phyloP scores from a whole-genome alignment of 768 basidiomycete genomes.

The Amanita pallidorosea region DNA sequence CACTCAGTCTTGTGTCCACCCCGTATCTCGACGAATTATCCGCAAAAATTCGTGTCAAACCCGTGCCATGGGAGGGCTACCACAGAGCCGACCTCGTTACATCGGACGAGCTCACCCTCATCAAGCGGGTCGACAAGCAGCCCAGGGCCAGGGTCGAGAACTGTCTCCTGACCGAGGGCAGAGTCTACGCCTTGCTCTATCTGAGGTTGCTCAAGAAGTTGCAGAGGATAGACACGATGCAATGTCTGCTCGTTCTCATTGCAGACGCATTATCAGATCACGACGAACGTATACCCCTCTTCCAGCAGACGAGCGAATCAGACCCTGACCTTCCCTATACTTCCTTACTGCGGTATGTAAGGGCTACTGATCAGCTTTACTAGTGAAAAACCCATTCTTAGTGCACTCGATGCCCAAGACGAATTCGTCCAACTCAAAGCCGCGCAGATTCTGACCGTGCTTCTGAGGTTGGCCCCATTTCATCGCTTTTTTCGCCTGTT shows the following conservation, averaged over 20 bases:
- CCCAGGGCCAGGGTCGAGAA: constrained; percentile 64
- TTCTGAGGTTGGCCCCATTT: constrained; percentile 48
- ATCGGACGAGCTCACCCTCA: constrained; percentile 72
- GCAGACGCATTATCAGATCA: constrained; percentile 85
- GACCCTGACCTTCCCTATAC: constrained; percentile 75
- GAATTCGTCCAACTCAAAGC: constrained; percentile 94
- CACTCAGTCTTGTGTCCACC: constrained; percentile 69
- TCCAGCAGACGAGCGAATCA: constrained; percentile 46
- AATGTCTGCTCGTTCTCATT: constrained; percentile 76
- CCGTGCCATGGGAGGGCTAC: constrained; percentile 92
- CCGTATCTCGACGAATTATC: constrained; percentile 80
- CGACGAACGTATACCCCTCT: constrained; percentile 76
- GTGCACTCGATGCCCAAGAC: constrained; percentile 76
- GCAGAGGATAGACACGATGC: constrained; percentile 78
- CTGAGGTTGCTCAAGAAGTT: constrained; percentile 80
- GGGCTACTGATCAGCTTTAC: neutral
- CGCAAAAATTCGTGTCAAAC: constrained; percentile 80
- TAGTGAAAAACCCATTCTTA: constrained; percentile 16
- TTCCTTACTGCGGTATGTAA: constrained; percentile 60
- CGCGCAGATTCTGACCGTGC: constrained; percentile 77
- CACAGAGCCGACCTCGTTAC: constrained; percentile 89
- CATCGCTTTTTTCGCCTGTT: neutral
- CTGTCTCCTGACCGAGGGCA: constrained; percentile 72
- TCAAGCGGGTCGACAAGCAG: constrained; percentile 87
- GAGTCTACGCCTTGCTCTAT: constrained; percentile 79